Percentiles rank a stretch among this genome's conserved stretches.
Evolutionary conservation across 2,329 filamentous ascomycete genomes (phyloP).

Genomic region (Colletotrichum gloeosporioides): DNA sequence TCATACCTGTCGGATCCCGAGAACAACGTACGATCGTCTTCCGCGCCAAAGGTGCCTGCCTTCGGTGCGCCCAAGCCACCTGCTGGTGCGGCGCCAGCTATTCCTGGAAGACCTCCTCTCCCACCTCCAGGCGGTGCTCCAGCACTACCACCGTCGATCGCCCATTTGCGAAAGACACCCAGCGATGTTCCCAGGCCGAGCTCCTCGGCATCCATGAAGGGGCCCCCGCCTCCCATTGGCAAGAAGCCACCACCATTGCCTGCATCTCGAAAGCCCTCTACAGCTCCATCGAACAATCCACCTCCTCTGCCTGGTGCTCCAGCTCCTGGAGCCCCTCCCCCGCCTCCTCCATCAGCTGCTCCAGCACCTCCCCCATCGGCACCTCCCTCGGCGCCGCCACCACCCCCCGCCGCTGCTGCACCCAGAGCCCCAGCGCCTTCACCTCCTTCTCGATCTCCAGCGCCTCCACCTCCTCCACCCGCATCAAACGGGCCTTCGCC

Average conservation of each 20-base stretch:
- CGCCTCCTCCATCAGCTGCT: slow-evolving; percentile 36
- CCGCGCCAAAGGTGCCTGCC: slow-evolving; percentile 58
- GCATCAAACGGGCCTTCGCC: slow-evolving; percentile 37
- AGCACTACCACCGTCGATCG: slow-evolving; percentile 57
- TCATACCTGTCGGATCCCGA: slow-evolving; percentile 86
- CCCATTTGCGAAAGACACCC: slow-evolving; percentile 64
- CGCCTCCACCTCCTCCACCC: slow-evolving; percentile 39
- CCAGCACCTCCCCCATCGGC: slow-evolving; percentile 47
- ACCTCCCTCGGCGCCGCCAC: slow-evolving; percentile 43
- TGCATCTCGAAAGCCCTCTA: slow-evolving; percentile 62
- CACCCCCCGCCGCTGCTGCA: slow-evolving; percentile 47
- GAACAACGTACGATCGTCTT: slow-evolving; percentile 46
- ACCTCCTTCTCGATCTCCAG: slow-evolving; percentile 38
- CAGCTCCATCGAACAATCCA: slow-evolving; percentile 35
- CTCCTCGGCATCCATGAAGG: slow-evolving; percentile 66
- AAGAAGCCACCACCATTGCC: slow-evolving; percentile 75
- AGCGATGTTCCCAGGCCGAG: slow-evolving; percentile 59
- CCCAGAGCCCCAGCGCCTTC: slow-evolving; percentile 38
- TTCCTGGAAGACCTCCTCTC: slow-evolving; percentile 59
- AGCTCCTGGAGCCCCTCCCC: slow-evolving; percentile 28
- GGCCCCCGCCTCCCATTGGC: slow-evolving; percentile 78
- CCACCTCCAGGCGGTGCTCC: slow-evolving; percentile 49
- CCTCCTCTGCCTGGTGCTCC: slow-evolving; percentile 41
- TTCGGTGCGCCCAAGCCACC: slow-evolving; percentile 66
- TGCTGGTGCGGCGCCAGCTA: slow-evolving; percentile 60